These are phyloP conservation scores for Kodamaea ohmeri DNA, from an alignment of 1,139 yeast genomes.

Conservation along the genomic window DNA sequence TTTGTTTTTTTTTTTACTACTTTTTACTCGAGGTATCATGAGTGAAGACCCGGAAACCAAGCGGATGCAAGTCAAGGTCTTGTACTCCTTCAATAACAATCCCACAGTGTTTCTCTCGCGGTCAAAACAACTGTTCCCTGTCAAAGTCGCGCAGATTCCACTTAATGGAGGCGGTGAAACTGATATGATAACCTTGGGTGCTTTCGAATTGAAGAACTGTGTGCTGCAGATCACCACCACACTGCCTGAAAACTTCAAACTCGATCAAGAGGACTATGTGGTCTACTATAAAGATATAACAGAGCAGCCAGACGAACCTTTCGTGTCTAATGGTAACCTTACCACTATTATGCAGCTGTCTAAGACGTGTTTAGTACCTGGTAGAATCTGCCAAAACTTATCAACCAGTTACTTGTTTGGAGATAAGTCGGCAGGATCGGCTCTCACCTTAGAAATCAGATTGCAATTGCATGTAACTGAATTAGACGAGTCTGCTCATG, in stretches of 20 bases:
- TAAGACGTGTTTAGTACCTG: slow-evolving; percentile 50
- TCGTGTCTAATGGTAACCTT: slow-evolving; percentile 67
- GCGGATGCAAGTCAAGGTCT: slow-evolving; percentile 53
- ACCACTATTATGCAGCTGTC: slow-evolving; percentile 39
- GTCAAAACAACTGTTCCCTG: slow-evolving; percentile 42
- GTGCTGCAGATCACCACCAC: slow-evolving; percentile 48
- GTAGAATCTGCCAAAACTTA: slow-evolving; percentile 69
- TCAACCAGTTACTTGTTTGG: slow-evolving; percentile 51
- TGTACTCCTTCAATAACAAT: slow-evolving; percentile 59
- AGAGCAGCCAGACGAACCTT: slow-evolving; percentile 72
- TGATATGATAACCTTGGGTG: slow-evolving; percentile 49
- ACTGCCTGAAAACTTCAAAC: slow-evolving; percentile 58
- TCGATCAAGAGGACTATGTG: slow-evolving; percentile 55
- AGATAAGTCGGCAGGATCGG: slow-evolving; percentile 37
- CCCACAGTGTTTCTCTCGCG: slow-evolving; percentile 58
- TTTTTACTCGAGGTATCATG: slow-evolving; percentile 10
- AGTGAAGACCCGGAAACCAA: slow-evolving; percentile 26
- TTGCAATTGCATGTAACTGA: slow-evolving; percentile 52
- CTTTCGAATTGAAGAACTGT: slow-evolving; percentile 52
- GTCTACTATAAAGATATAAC: slow-evolving; percentile 71
- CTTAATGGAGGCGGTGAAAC: slow-evolving; percentile 27
- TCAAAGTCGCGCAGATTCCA: slow-evolving; percentile 49
- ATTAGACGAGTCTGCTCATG: slow-evolving; percentile 3
- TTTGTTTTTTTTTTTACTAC: slow-evolving; percentile 6
- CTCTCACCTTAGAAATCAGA: slow-evolving; percentile 65